Base-by-base conservation (phyloP, 1,139 yeast species). In the Zygoascus meyerae region DNA sequence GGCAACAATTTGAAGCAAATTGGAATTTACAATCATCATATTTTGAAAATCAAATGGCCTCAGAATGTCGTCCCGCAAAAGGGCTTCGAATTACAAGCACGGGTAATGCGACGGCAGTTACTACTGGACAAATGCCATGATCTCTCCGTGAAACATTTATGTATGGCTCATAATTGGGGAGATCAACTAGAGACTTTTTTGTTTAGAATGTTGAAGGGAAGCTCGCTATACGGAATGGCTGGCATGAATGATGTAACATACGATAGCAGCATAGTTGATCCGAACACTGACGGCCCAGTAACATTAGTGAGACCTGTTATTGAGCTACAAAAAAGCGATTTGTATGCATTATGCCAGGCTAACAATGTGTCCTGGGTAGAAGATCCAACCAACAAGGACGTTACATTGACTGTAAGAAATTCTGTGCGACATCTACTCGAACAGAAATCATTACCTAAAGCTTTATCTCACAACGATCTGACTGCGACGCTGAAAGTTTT, bases 151-250 rank as follows among this genome's bases (percentile, higher is more conserved):
- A 37, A 59, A 0, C 59, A 70, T 31, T 51, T 85, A 9, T 62
- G 80, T 40, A 67, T 81, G 44, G 95, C 84, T 0, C 95, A 86
- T 58, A 85, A 79, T 54, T 58, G 70, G 44, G 80, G 84, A 58
- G 95, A 86, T 60, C 89, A 83, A 57, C 50, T 82, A 10, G 95
- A 86, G 57, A 83, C 94, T 0, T 79, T 77, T 54, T 55, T 82
- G 17, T 71, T 79, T 60, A 63, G 95, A 35, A 64, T 83, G 37
- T 62, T 70, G 18, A 66, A 69, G 26, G 75, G 79, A 36, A 78
- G 86, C 14, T 72, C 85, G 0, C 54, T 81, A 7, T 76, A 73
- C 59, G 95, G 94, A 0, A 66, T 83, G 11, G 68, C 68, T 4
- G 72, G 72, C 0, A 72, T 72, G 67, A 51, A 49, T 16, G 52